Base-by-base conservation (phyloP, 306 rosid species). In the Cercis canadensis region DNA sequence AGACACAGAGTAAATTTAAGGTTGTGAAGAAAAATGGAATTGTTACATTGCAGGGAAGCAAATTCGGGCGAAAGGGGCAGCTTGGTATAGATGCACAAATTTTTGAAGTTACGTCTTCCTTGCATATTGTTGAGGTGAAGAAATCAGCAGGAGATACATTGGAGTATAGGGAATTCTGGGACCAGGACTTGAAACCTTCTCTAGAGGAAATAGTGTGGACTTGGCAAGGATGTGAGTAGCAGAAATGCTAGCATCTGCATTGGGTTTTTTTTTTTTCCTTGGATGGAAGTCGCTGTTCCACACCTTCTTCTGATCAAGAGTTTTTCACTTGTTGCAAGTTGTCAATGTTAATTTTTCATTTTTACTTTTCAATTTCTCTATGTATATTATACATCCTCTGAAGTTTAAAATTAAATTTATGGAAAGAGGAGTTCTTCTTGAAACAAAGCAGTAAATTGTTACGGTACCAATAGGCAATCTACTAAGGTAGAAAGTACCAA, bases 61-160 rank as follows among this genome's bases (percentile, higher is more conserved):
- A 75, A 67, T 54, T 46, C n/a, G 86, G 86, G 39, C 39, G 85
- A 18, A 81, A 80, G 21, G 80, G 83, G 8, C 90, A 82, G n/a
- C 88, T 92, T 21, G 69, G 50, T 0, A 79, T 92, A 32, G 94
- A 84, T 53, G 87, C 89, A n/a, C 94, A 92, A 69, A 84, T 89
- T 40, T 92, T 84, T 40, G 87, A 92, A 56, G 88, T 87, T 14
- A 70, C 93, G 0, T 81, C 93, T 52, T 79, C 88, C 2, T 75
- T 87, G 70, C 67, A 55, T 47, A 80, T 89, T 34, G 93, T 92
- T 51, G 93, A 89, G 82, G 74, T 87, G 75, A 86, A 58, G 61
- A 89, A 92, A 80, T 76, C 87, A 21, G 75, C 78, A 4, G 94
- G 96, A 24, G 93, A 92, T 14, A 85, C 85, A 8, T 78, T 88